phyloP scores from a whole-genome alignment of 208 protist genomes.

The Endotrypanum monterogeii region DNA sequence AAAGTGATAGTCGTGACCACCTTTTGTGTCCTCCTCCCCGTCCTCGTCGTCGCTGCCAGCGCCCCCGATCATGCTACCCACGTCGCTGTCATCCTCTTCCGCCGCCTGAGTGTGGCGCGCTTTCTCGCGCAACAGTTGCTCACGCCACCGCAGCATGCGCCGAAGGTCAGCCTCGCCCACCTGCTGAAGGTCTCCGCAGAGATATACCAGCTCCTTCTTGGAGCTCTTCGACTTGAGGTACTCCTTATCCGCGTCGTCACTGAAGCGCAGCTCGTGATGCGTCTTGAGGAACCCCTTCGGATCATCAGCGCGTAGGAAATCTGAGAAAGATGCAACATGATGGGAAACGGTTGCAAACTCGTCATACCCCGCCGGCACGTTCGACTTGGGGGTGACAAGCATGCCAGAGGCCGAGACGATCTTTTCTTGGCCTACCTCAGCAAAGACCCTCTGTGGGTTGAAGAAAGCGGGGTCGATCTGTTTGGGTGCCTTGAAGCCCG shows the following conservation, averaged over 20 bases:
- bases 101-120: constrained; percentile 22
- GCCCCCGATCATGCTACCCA: constrained; percentile 34
- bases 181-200: constrained; percentile 93
- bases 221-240: constrained; percentile 81
- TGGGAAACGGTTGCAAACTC: constrained; percentile 87
- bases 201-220: constrained; percentile 93
- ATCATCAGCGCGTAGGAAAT: constrained; percentile 92
- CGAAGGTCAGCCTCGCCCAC: constrained; percentile 94
- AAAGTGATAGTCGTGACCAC: constrained; percentile 46
- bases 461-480: constrained; percentile 96
- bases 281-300: constrained; percentile 88
- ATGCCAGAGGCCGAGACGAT: constrained; percentile 68
- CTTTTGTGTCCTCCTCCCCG: constrained; percentile 30
- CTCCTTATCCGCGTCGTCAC: constrained; percentile 77
- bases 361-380: constrained; percentile 91
- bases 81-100: constrained; percentile 22
- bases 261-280: constrained; percentile 91
- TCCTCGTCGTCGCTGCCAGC: constrained; percentile 24
- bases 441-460: constrained; percentile 95
- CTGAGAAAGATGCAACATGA: constrained; percentile 74
- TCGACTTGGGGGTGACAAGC: constrained; percentile 74
- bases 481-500: constrained; percentile 95
- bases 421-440: constrained; percentile 92
- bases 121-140: constrained; percentile 79
- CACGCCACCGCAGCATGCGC: constrained; percentile 94